Evolutionary conservation across 2,329 filamentous ascomycete species (phyloP), one percentile per base, ranked within the genome.

Genomic region (Calonectria crousiana): DNA sequence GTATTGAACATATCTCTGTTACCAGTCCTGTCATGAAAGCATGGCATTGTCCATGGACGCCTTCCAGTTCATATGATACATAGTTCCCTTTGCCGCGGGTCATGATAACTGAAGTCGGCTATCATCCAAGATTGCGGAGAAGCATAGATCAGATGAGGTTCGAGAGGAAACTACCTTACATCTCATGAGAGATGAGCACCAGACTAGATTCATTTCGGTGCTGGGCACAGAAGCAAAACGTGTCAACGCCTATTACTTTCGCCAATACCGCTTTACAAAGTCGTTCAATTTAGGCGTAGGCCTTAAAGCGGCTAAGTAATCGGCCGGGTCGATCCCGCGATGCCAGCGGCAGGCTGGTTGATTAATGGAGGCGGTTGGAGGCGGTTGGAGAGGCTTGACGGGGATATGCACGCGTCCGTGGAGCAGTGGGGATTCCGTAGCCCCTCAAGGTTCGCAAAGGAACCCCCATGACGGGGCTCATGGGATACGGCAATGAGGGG

Each of bases 361-460:
- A 47, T 47, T 4, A 26, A 36, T 38, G 11, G 56, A 36, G 56
- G 34, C 56, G 56, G 56, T 36, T 60, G 56, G 56, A 38, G 32
- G 56, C 56, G 56, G 34, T 36, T 60, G 56, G 56, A 60, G 32
- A 38, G 10, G 30, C 53, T 32, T 32, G 53, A 34, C 53, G 30
- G 20, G 53, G 13, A 23, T 58, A 26, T 58, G 30, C 53, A 60
- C 56, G 23, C 34, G 32, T 6, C 6, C 56, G 32, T 23, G 56
- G 32, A 60, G 56, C 34, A 13, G 56, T 60, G 56, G 56, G 34
- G 53, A 16, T 23, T 26, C n/a, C n/a, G 56, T 18, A 14, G 34
- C 34, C 56, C 56, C 32, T 60, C 56, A 60, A 36, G 56, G 56
- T 60, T 60, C 56, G 23, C 34, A 32, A 30, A 20, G 32, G 32